Evolutionary conservation across 768 basidiomycete species (phyloP).

Genomic region (Favolaschia claudopus): DNA sequence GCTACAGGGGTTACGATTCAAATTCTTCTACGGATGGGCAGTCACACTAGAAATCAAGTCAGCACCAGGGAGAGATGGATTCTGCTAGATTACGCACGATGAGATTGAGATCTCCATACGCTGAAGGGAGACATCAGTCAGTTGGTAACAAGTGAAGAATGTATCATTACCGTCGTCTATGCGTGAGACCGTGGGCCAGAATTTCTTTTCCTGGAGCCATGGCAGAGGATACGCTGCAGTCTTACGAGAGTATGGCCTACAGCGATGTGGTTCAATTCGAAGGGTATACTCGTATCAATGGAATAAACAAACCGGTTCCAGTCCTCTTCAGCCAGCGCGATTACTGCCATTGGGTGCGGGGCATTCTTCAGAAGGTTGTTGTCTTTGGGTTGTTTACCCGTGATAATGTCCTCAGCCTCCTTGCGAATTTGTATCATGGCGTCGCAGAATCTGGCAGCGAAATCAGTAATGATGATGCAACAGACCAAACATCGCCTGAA

Average conservation of each 20-base stretch:
- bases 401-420: slow-evolving; percentile 88
- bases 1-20: too few species aligned
- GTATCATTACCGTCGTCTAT: slow-evolving; percentile 82
- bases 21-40: slow-evolving; percentile 87
- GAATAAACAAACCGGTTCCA: slow-evolving; percentile 78
- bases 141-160: background rate
- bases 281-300: background rate
- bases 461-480: background rate
- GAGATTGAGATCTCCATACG: slow-evolving; percentile 92
- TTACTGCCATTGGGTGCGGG: slow-evolving; percentile 84
- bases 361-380: slow-evolving; percentile 95
- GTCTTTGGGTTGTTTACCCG: slow-evolving; percentile 87
- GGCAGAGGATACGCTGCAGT: slow-evolving; percentile 90
- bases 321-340: slow-evolving; percentile 74
- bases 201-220: slow-evolving; percentile 87
- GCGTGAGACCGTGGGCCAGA: slow-evolving; percentile 94
- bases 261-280: slow-evolving; percentile 10
- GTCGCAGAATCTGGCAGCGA: slow-evolving; percentile 81
- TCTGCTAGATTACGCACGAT: slow-evolving; percentile 60
- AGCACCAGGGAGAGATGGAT: slow-evolving; percentile 14
- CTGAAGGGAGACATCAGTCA: slow-evolving; percentile 45
- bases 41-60: slow-evolving; percentile 65
- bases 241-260: slow-evolving; percentile 88
- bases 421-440: slow-evolving; percentile 97
- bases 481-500: slow-evolving; percentile 31